phyloP scores from a whole-genome alignment of 306 rosid genomes.

The Cucumis hystrix region DNA sequence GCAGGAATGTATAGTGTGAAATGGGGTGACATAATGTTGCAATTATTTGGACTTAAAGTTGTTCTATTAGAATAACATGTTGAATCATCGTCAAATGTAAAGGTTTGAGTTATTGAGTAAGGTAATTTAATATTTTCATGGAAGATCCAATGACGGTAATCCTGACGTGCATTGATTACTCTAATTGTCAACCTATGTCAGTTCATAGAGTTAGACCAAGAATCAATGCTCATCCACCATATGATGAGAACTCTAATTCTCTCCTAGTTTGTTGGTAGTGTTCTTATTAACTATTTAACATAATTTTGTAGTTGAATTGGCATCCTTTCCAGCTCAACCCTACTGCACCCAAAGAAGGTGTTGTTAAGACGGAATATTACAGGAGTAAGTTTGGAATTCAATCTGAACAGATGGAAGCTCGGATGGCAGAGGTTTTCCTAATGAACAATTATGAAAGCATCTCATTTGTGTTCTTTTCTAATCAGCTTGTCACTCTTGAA shows the following conservation, averaged over 20 bases:
- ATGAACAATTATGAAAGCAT: too few species aligned
- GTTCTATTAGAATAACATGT: not conserved
- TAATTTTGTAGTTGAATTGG: constrained; percentile 53
- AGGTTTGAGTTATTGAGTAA: not conserved
- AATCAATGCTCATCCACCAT: not conserved
- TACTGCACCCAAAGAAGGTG: constrained; percentile 71
- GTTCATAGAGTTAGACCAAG: not conserved
- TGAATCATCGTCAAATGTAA: not conserved
- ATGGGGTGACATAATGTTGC: not conserved
- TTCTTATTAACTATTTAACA: not conserved
- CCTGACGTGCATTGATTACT: not conserved
- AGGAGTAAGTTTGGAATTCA: constrained; percentile 50
- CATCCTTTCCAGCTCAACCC: constrained; percentile 79
- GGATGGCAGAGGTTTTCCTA: constrained; percentile 60
- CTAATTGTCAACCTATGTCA: not conserved
- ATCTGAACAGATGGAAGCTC: constrained; percentile 40
- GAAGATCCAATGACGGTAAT: not conserved
- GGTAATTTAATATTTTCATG: not conserved
- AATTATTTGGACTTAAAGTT: not conserved
- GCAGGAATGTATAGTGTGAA: not conserved
- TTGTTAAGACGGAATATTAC: constrained; percentile 48
- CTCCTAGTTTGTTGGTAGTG: not conserved
- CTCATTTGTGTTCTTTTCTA: not conserved
- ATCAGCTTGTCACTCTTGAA: not conserved
- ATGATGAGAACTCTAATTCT: not conserved